Evolutionary conservation across 495 filamentous ascomycete species (phyloP).

Genomic region (Penicillium ucsense): DNA sequence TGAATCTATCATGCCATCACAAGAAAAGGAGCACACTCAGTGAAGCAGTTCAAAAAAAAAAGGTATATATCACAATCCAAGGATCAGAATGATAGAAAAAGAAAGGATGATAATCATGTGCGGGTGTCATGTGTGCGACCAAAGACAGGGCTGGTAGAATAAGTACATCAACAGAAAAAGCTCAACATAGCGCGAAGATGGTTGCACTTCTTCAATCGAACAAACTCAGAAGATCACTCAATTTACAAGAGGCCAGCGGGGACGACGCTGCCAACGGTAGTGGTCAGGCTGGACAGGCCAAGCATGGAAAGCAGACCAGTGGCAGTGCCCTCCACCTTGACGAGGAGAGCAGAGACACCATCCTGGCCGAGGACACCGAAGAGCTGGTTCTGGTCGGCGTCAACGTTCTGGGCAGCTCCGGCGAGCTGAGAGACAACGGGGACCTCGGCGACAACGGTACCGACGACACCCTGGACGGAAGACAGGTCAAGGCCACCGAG

Average conservation of each 20-base stretch:
- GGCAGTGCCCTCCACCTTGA: conserved; percentile 12
- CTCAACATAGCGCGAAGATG: conserved; percentile 12
- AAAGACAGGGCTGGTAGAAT: too few species aligned
- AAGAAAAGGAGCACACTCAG: too few species aligned
- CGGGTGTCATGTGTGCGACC: conserved; percentile 3
- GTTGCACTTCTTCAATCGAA: conserved; percentile 8
- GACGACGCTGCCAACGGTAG: conserved; percentile 11
- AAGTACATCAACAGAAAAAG: conserved; percentile 6
- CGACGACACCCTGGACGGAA: conserved; percentile 9
- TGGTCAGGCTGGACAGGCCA: conserved; percentile 12
- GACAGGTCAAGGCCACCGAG: conserved; percentile 10
- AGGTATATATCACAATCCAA: too few species aligned
- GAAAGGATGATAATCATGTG: conserved; percentile 14
- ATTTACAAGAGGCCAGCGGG: conserved; percentile 8
- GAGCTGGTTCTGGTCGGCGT: conserved; percentile 9
- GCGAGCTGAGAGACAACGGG: conserved; percentile 4
- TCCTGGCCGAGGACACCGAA: conserved; percentile 12
- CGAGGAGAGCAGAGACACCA: conserved; percentile 11
- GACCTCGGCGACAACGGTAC: conserved; percentile 9
- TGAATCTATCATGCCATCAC: too few species aligned
- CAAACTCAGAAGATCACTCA: background rate
- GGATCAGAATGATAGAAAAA: background rate
- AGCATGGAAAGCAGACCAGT: conserved; percentile 12
- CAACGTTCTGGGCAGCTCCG: conserved; percentile 3
- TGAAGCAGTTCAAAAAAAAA: too few species aligned